A percentile compares a stretch with the other conserved stretches of the same genome.
Conservation (phyloP, 2,329 filamentous ascomycete genomes). For the Penicillium sp. region DNA sequence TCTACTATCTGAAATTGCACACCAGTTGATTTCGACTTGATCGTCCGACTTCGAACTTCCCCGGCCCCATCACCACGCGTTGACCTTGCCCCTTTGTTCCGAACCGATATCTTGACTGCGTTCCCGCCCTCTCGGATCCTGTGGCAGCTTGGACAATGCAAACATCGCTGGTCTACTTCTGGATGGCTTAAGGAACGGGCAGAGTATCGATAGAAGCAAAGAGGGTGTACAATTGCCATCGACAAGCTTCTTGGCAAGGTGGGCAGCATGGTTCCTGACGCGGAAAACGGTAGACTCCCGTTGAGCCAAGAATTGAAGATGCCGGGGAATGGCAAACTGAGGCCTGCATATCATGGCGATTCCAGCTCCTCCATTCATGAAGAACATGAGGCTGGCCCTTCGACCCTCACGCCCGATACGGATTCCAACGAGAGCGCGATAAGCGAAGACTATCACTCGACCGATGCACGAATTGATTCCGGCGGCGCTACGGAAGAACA, state of each 20-base stretch:
- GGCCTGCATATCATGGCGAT: neutral
- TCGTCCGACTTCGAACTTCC: neutral
- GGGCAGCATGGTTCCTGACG: conserved; percentile 5
- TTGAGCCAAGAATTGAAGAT: conserved; percentile 4
- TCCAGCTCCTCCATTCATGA: neutral
- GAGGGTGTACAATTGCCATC: neutral
- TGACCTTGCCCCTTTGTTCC: neutral
- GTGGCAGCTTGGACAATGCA: conserved; percentile 5
- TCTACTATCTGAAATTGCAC: neutral
- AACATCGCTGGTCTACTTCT: neutral
- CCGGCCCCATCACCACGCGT: neutral
- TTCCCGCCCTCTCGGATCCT: neutral
- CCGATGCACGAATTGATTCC: neutral
- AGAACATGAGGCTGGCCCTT: neutral
- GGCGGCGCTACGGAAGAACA: neutral
- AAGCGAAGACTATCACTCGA: neutral
- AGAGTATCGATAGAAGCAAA: neutral
- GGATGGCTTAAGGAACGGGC: neutral
- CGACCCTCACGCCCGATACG: neutral
- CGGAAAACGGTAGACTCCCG: conserved; percentile 1
- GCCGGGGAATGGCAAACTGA: conserved; percentile 2
- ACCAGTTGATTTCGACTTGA: neutral
- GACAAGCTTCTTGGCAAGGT: neutral
- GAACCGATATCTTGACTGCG: conserved; percentile 2
- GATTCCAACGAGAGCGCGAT: neutral